Evolutionary conservation across 495 filamentous ascomycete genomes (phyloP), one percentile per base, ranked within the genome.

Genomic region (Penicillium paradoxum): DNA sequence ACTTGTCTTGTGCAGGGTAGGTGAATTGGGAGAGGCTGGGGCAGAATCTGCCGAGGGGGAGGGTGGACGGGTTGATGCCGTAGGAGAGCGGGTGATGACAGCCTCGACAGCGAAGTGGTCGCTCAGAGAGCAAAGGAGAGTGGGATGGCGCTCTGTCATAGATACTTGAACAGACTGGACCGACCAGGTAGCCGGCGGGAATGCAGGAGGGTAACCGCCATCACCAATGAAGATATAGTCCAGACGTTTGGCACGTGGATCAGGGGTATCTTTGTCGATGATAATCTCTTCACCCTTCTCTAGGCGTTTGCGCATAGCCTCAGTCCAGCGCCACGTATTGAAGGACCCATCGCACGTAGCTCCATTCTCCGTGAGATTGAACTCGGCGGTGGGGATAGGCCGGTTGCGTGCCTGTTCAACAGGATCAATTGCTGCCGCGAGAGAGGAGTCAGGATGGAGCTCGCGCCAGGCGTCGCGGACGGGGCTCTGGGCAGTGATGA

Each of bases 241-340:
- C n/a, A 97, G 77, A 17, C 93, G 75, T 66, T 95, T 91, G 6
- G 85, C 95, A 24, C 75, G 73, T 4, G 82, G 83, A 66, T 96
- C 91, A 4, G 71, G 64, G 1, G 74, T 81, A 32, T 86, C 76
- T 0, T 77, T 70, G 15, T 89, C 74, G 0, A 88, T 68, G 3
- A 59, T 55, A 6, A 79, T 64, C 7, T 82, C 77, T 36, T 81
- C 68, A 14, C 85, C 84, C 60, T 79, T 83, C 15, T 73, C 70
- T 0, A 91, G 73, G 13, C 72, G 69, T 48, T 83, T 83, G 44
- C 73, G 77, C 51, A 81, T 79, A 32, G 68, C 65, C 63, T 88
- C 82, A 21, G 82, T 68, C 93, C 95, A 97, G 21, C 90, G 78
- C 93, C 95, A 98, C 0, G 92, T 96, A 72, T 97, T 97, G 56